Base-by-base conservation (phyloP, 768 basidiomycete species). In the Harrya chromipes region DNA sequence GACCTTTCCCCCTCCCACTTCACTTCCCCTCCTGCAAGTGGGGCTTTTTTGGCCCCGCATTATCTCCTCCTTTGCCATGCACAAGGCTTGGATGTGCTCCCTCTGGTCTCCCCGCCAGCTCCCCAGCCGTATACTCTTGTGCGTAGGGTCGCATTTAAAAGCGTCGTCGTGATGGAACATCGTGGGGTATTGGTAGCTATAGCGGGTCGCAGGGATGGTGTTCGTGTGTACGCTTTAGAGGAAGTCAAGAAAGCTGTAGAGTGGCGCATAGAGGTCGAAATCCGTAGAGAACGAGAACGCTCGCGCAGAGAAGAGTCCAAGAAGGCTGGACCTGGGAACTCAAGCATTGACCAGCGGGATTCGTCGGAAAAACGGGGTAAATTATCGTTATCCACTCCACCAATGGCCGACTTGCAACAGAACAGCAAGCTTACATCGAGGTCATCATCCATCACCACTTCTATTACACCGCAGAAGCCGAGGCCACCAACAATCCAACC, bases 81-180 rank as follows among this genome's bases (percentile, higher is more conserved):
- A 3, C 91, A 93, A 67, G 90, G 90, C 36, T 72, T 93, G 29
- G 90, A 93, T 65, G 87, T 93, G 3, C 72, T 93, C n/a, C 87
- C 90, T 2, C 72, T 93, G 24, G 65, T 78, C 11, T 83, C 85
- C 0, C 89, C 90, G 0, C 90, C 89, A 2, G 75, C 82, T 13
- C 75, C 77, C 7, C 84, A 85, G 56, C 88, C 91, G 13, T 92
- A 90, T 66, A 83, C 90, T 10, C 76, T 93, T 23, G 84, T 93
- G 20, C 81, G 90, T 19, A 78, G 89, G 47, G 87, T 90, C 44
- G 77, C 79, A 31, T 93, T 93, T 69, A 92, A 90, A 62, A 83
- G 79, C 48, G 84, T 93, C n/a, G 87, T 93, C 1, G 85, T 93
- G 13, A 93, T 93, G 90, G 90, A 93, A 59, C 87, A 92, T 60